Base-by-base conservation (phyloP, 768 basidiomycete genomes). In the Naganishia antarctica region DNA sequence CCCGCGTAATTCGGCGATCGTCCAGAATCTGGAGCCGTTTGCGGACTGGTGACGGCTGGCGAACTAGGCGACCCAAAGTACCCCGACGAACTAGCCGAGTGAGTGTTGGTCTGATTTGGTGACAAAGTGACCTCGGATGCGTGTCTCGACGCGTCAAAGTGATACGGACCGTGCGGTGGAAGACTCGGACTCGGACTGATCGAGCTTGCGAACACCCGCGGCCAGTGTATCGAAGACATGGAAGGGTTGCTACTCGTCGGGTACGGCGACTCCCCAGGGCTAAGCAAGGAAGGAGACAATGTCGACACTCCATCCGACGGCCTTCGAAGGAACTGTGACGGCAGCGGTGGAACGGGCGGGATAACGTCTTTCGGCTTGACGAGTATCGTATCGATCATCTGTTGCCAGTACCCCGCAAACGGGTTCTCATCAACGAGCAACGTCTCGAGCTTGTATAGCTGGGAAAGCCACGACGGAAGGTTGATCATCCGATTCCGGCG, bases 391-490 rank as follows among this genome's bases (percentile, higher is more conserved):
- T 88, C 88, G 26, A 96, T 86, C 60, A 99, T 81, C 32, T 89
- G 86, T 73, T 87, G 86, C 90, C 92, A 96, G 0, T 90, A 89
- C 8, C 89, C 89, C 70, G 90, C 89, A 78, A 99, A 97, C 8
- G 93, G 91, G 75, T 99, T 99, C 18, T 86, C 88, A 68, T 98
- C 94, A n/a, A 99, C 85, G 69, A 87, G 87, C 3, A 99, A 80
- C 1, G 86, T 88, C 76, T 94, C 90, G 49, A 99, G 81, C 3
- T 71, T 70, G 21, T 86, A 83, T n/a, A 99, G 82, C 29, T 90
- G 83, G 75, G 90, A 91, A 48, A 99, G 82, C 94, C 96, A 99
- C 67, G 88, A 85, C n/a, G 96, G 93, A 18, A 98, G 83, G 7
- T 87, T 84, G 69, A 88, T 82, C 72, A 99, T 81, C 74, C 87